Conservation (phyloP, 2,329 filamentous ascomycete species). For the Trichophyton schoenleinii region DNA sequence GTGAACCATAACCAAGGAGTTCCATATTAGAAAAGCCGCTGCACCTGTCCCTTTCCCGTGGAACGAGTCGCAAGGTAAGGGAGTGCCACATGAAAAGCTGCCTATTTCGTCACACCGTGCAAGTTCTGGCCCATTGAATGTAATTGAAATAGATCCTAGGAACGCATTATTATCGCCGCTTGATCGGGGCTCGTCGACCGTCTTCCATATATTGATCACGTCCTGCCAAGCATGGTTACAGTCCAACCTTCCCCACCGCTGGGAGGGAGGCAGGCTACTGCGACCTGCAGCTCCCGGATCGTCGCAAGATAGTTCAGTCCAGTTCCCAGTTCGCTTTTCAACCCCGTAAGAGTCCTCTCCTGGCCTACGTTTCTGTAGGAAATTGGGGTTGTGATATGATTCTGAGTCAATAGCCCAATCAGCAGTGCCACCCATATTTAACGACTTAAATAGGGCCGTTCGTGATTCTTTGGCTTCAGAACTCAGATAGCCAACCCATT, state of each 20-base stretch:
- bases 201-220: neutral
- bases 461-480: conserved; percentile 9
- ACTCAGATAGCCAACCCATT: conserved; percentile 12
- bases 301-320: neutral
- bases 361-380: neutral
- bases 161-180: neutral
- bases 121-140: neutral
- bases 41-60: conserved; percentile 5
- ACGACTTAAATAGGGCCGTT: conserved; percentile 6
- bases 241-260: neutral
- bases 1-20: conserved; percentile 1
- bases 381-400: neutral
- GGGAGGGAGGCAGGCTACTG: neutral
- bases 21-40: conserved; percentile 13
- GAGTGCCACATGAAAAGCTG: neutral
- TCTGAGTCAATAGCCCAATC: conserved; percentile 22
- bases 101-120: neutral
- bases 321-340: neutral
- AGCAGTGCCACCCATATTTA: conserved; percentile 17
- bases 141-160: neutral
- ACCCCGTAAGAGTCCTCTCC: neutral
- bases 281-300: neutral
- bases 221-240: neutral
- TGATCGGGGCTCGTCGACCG: neutral
- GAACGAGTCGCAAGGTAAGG: neutral